Evolutionary conservation across 805 yeast genomes (phyloP).

Genomic region (Maudiozyma turicensis): DNA sequence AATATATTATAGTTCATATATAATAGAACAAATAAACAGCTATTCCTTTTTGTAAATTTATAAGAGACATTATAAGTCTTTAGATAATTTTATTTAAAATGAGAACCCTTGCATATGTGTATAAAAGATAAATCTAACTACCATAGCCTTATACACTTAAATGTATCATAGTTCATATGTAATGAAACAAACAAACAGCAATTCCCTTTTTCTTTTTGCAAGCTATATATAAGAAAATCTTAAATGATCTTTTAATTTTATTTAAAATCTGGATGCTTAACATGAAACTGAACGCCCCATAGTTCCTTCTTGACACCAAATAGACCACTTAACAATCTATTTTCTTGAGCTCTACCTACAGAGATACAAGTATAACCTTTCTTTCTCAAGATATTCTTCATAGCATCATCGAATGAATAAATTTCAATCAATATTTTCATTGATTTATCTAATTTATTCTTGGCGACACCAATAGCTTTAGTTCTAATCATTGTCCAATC

Average conservation of each 20-base stretch:
- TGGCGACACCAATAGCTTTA: conserved; percentile 31
- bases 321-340: conserved; percentile 22
- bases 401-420: conserved; percentile 41
- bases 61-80: no score
- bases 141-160: no score
- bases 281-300: conserved; percentile 33
- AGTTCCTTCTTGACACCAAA: conserved; percentile 26
- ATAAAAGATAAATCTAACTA: no score
- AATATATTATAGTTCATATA: no score
- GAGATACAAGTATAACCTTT: conserved; percentile 37
- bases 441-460: conserved; percentile 22
- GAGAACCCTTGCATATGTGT: no score
- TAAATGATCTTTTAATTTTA: conserved; percentile 2
- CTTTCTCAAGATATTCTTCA: conserved; percentile 30
- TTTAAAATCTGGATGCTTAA: conserved; percentile 6
- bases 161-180: no score
- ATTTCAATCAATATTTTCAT: conserved; percentile 38
- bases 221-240: not conserved
- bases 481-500: conserved; percentile 50
- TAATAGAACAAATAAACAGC: no score
- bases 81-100: no score
- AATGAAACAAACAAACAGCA: no score
- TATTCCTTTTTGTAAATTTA: no score
- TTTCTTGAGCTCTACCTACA: conserved; percentile 19
- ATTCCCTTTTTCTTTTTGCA: not conserved